Evolutionary conservation across 2,329 filamentous ascomycete genomes (phyloP), one percentile per base, ranked within the genome.

Genomic region (Plenodomus tracheiphilus): DNA sequence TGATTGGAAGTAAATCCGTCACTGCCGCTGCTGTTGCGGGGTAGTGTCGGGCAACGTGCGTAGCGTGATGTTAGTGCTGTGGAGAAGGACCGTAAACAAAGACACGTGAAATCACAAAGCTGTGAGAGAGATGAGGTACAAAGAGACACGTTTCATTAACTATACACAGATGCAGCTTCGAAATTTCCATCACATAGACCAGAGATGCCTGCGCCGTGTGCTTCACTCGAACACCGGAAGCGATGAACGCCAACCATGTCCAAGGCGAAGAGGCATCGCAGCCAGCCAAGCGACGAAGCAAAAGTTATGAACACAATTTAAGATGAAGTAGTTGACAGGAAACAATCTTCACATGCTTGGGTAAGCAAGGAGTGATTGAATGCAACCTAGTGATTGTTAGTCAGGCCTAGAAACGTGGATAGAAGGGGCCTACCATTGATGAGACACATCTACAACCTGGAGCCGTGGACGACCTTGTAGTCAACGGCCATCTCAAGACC

Each of bases 401-500:
- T 40, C 32, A 17, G 30, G 38, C n/a, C 20, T 22, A 32, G 20
- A 21, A 3, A 13, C 22, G 18, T 20, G n/a, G 28, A 52, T 20
- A 21, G 2, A 16, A 32, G 11, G 3, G 19, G 42, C 67, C 56
- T 56, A 72, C 68, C 66, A 63, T 69, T 66, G 59, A 65, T 51
- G 43, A 41, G 41, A 58, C 15, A 30, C 51, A 63, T 68, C 66
- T 85, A 86, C 77, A 86, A 76, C 67, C 83, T 79, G 59, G 82
- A 85, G 63, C 83, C 84, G 80, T 99, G 94, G 73, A 97, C 89
- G 73, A 96, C 89, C 89, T 97, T 97, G 86, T 95, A 94, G 85
- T 99, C 94, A 65, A 99, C 94, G 66, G 89, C 92, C 71, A 99
- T 86, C 85, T 99, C 94, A 69, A 88, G 86, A 67, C 91, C 92